Conservation (phyloP, 176 grass and related monocot genomes). For the Aegilops umbellulata region DNA sequence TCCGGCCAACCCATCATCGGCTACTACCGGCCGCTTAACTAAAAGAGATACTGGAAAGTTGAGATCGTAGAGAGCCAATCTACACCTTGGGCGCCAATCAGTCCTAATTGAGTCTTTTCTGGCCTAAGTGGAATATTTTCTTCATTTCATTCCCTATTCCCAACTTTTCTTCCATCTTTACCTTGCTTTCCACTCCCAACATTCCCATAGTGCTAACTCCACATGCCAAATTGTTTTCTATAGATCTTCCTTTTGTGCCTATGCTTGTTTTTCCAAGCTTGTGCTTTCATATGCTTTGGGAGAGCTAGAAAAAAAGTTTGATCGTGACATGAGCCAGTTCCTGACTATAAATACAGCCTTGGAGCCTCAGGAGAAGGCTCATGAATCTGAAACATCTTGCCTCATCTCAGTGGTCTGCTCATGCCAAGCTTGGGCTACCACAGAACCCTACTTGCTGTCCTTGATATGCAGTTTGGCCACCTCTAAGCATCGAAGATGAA, state of each 20-base stretch:
- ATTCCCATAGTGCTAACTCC: conserved; percentile 22
- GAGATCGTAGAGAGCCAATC: too few species aligned
- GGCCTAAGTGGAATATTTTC: not conserved
- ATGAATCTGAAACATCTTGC: conserved; percentile 18
- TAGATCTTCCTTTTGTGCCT: not conserved
- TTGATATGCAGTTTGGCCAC: conserved; percentile 2
- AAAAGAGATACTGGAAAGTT: too few species aligned
- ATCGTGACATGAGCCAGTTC: conserved; percentile 8
- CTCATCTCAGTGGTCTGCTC: not conserved
- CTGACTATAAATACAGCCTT: conserved; percentile 52
- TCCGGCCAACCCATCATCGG: not conserved
- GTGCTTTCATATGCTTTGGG: conserved; percentile 12
- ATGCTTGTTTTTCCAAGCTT: not conserved
- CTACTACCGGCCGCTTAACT: not conserved
- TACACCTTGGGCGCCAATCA: too few species aligned
- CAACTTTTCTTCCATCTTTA: conserved; percentile 1
- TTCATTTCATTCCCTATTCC: not conserved
- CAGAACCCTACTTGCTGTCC: not conserved
- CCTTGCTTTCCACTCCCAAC: conserved; percentile 10
- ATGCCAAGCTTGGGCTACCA: conserved; percentile 27
- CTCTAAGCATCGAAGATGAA: conserved; percentile 39
- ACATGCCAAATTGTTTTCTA: conserved; percentile 22
- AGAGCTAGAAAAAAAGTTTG: not conserved
- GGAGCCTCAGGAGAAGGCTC: conserved; percentile 17
- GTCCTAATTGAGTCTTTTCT: too few species aligned